Evolutionary conservation across 2,329 filamentous ascomycete species (phyloP).

Genomic region (Aspergillus alliaceus): DNA sequence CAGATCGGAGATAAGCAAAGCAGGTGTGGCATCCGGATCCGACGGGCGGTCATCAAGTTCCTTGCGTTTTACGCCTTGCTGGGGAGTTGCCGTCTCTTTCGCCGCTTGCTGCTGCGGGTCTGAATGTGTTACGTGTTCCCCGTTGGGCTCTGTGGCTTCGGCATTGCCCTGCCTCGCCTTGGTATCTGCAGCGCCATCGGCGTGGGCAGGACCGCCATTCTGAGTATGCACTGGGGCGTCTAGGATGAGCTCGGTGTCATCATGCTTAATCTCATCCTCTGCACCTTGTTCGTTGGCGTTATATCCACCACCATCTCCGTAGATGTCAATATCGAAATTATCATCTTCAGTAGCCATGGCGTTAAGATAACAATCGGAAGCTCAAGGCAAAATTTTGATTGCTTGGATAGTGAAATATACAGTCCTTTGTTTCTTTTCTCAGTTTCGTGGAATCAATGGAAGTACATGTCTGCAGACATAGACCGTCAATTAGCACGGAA

Average conservation of each 20-base stretch:
- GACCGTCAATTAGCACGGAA: conserved; percentile 40
- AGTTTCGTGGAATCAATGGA: conserved; percentile 36
- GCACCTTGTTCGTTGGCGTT: conserved; percentile 49
- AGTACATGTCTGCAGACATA: conserved; percentile 45
- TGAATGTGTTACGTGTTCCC: conserved; percentile 22
- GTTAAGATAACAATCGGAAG: conserved; percentile 29
- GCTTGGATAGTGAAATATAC: conserved; percentile 37
- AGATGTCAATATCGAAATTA: conserved; percentile 71
- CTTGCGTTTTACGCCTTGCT: conserved; percentile 64
- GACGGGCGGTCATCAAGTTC: conserved; percentile 56
- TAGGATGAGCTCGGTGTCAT: conserved; percentile 41
- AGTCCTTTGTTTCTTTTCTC: conserved; percentile 33
- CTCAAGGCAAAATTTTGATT: conserved; percentile 35
- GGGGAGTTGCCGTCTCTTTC: conserved; percentile 34
- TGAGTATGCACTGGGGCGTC: conserved; percentile 36
- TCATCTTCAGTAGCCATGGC: conserved; percentile 61
- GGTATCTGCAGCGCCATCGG: conserved; percentile 17
- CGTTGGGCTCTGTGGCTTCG: conserved; percentile 25
- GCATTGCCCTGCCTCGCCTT: conserved; percentile 26
- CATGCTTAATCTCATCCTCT: conserved; percentile 33
- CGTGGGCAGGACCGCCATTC: conserved; percentile 20
- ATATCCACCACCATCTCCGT: conserved; percentile 58
- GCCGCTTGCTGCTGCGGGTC: conserved; percentile 21
- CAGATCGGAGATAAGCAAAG: conserved; percentile 83
- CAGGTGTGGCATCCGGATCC: conserved; percentile 64